Base-by-base conservation (phyloP, 2,329 filamentous ascomycete species). In the Endothia cerciana region DNA sequence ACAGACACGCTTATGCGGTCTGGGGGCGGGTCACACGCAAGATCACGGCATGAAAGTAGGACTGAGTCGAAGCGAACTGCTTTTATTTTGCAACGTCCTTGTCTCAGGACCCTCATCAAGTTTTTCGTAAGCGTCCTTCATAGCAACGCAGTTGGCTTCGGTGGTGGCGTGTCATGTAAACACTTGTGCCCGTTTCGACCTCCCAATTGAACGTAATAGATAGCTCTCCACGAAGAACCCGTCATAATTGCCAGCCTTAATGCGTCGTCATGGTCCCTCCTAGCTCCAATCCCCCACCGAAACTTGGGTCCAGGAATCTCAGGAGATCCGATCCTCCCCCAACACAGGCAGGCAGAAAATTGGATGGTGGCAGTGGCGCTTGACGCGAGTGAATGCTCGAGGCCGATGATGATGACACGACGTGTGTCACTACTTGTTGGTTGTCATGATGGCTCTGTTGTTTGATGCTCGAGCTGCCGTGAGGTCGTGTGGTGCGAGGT, bases 401-500 rank as follows among this genome's bases (percentile, higher is more conserved):
- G 56, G 63, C 56, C 65, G 45, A 62, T 66, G 63, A 71, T 69
- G 69, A 74, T 45, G 28, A 56, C 19, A 30, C 45, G 38, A 22
- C 5, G 7, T 40, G 36, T 63, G 22, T 57, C 61, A 63, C 45
- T 55, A 17, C 4, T 76, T 72, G 73, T 72, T 73, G 70, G 71
- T 73, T 71, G 73, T 72, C 71, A 69, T 74, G 70, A 72, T 71
- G 66, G 74, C 51, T 66, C 60, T 58, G 63, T 57, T 65, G 58
- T 51, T 28, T 68, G 59, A 69, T 73, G 74, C 73, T 72, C 74
- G 73, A 78, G 80, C 80, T 80, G 78, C 72, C 66, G 79, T 81
- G 77, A 73, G 80, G 80, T 80, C 80, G 85, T 85, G 84, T 83
- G 76, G 74, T 81, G 79, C 80, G 83, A 86, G 80, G 78, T 80